Evolutionary conservation across 2,329 filamentous ascomycete species (phyloP), one percentile per base, ranked within the genome.

Genomic region (Penicillium sp.): DNA sequence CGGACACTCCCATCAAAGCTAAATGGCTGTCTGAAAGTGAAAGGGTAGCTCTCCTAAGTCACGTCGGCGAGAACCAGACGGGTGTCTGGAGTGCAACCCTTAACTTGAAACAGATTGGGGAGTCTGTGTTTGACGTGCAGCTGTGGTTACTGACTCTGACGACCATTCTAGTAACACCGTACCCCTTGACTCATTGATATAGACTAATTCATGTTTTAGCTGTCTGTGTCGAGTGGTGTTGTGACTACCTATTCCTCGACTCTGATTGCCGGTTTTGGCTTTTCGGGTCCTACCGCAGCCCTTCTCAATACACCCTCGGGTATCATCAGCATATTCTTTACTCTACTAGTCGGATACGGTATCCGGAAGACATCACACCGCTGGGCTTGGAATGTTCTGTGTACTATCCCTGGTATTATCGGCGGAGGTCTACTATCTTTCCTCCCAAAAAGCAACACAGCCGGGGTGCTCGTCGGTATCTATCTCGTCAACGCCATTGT

Each of bases 21-120:
- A 42, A 50, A 4, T 62, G 59, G 59, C 40, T 64, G 20, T 57
- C 59, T 13, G 63, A 69, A 3, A 58, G 56, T 7, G 71, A 75
- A 42, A 70, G 73, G 47, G 63, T 72, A 20, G 70, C 55, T 3
- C 62, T 64, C 8, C 53, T 75, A 18, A 68, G 74, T 42, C 69
- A 77, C 1, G 67, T 79, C 0, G 66, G 73, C 2, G 67, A 67
- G 28, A 77, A 78, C 33, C 73, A 79, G 50, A 80, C 76, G 0
- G 78, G 78, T 2, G 73, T 79, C 2, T 74, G 78, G 55, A 78
- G 75, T 58, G 74, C 75, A 42, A 67, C 70, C 33, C 71, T 80
- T 57, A 78, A 80, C 47, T 39, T 59, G 3, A 61, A 68, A 10
- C 78, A 81, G 42, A 66, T 80, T 12, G 55, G 67, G 40, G 78